A percentile compares a stretch with the other conserved stretches of the same genome.
Evolutionary conservation across 192 early-diverging fungal genomes (phyloP).

Genomic region (Gaertneriomyces semiglobifer): DNA sequence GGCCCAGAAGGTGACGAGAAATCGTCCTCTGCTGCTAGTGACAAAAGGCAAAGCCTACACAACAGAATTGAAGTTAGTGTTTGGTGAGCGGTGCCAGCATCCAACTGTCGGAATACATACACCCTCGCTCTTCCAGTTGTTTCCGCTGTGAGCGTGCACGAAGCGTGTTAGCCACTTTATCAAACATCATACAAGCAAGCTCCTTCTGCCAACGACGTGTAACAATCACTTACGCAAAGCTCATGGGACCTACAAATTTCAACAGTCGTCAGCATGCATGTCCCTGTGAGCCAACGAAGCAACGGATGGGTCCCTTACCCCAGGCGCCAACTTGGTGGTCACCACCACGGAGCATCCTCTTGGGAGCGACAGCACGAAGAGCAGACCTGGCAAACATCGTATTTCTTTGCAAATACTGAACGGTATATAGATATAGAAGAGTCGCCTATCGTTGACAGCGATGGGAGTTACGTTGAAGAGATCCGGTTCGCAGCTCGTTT

Average conservation of each 20-base stretch:
- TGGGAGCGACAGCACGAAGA: not conserved
- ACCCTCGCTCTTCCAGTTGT: slow-evolving; percentile 21
- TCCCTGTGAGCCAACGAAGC: not conserved
- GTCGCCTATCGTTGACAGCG: too few relatives aligned
- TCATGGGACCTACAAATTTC: slow-evolving; percentile 9
- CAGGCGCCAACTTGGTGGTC: not conserved
- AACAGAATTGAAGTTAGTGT: not conserved
- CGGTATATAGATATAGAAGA: too few relatives aligned
- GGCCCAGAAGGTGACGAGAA: slow-evolving; percentile 29
- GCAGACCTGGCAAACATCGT: slow-evolving; percentile 3
- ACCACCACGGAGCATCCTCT: slow-evolving; percentile 6
- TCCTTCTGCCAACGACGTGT: not conserved
- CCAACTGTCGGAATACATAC: slow-evolving; percentile 6
- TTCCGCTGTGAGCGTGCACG: slow-evolving; percentile 8
- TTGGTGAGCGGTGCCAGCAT: not conserved
- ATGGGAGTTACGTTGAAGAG: too few relatives aligned
- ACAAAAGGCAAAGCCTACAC: slow-evolving; percentile 33
- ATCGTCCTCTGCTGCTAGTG: slow-evolving; percentile 19
- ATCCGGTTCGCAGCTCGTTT: too few relatives aligned
- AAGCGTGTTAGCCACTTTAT: not conserved
- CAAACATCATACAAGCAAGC: not conserved
- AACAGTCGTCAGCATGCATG: not conserved
- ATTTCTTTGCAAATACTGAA: not conserved
- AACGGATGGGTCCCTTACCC: not conserved
- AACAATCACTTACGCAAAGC: slow-evolving; percentile 26